Evolutionary conservation across 768 basidiomycete genomes (phyloP), one percentile per base, ranked within the genome.

Genomic region (Tulasnella sp.): DNA sequence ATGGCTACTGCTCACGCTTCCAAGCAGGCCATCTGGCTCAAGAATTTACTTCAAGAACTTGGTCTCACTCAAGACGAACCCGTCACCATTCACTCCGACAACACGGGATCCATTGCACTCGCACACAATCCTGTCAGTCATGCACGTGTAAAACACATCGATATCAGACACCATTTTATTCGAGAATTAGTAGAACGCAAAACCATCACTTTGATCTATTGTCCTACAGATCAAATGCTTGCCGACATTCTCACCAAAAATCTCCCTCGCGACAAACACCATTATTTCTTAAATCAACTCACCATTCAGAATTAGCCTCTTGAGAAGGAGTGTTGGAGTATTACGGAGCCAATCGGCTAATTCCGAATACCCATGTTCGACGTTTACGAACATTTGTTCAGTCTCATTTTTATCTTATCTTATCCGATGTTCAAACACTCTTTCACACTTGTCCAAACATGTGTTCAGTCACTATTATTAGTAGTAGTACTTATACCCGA

Each of bases 11-110:
- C 55, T 1, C 49, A 58, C 20, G 60, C 59, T 6, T 48, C 55
- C 0, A 35, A 56, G 31, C 58, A 64, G 47, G 55, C 54, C 0
- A 37, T 62, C 9, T 66, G 59, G 58, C 53, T 61, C 16, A 45
- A 53, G 0, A 35, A 27, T 2, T 44, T 62, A 7, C 47, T 62
- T 12, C 22, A 55, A 7, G 60, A 58, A 53, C 31, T 57, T 52
- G 20, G 53, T 15, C 34, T 57, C 25, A 27, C 16, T 13, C n/a
- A 33, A 7, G 3, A 19, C 9, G 13, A 5, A 2, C 65, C 20
- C 61, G 33, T 37, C 7, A 16, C 54, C 24, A 33, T 54, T 2
- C 20, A 41, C 37, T 40, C 54, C 7, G 53, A 54, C 37, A 54
- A 54, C 37, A 22, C 35, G 28, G 29, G 28, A 2, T 29, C 53